Conservation (phyloP, 2,329 filamentous ascomycete genomes). For the Tolypocladium sp. region DNA sequence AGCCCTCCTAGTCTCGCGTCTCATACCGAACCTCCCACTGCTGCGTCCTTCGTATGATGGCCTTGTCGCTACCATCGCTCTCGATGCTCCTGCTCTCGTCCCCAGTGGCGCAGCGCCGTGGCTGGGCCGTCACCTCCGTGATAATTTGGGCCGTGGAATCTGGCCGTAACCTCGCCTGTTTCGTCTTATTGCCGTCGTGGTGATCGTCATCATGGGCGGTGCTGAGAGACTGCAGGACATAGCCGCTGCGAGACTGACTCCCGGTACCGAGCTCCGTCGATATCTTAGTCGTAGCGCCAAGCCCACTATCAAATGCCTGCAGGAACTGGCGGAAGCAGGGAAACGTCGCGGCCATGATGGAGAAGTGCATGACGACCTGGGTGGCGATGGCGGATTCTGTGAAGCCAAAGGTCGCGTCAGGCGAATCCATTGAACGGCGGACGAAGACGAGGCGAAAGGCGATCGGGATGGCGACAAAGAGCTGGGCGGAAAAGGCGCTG, state of each 20-base stretch:
- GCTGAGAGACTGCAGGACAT: slow-evolving; percentile 5
- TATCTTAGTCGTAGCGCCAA: slow-evolving; percentile 9
- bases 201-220: neutral
- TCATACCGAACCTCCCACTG: slow-evolving; percentile 4
- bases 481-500: slow-evolving; percentile 9
- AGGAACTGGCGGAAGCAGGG: slow-evolving; percentile 10
- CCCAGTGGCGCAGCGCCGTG: neutral
- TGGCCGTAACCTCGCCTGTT: neutral
- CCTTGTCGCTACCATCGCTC: slow-evolving; percentile 8
- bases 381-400: slow-evolving; percentile 5
- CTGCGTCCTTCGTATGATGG: slow-evolving; percentile 6
- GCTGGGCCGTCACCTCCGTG: neutral
- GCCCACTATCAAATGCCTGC: slow-evolving; percentile 8
- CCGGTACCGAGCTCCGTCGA: slow-evolving; percentile 1
- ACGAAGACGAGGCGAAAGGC: slow-evolving; percentile 5
- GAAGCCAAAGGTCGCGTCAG: slow-evolving; percentile 1
- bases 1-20: neutral
- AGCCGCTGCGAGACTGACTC: slow-evolving; percentile 1
- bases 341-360: slow-evolving; percentile 11
- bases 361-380: slow-evolving; percentile 10
- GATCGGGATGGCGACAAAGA: slow-evolving; percentile 8
- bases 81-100: slow-evolving; percentile 5
- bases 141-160: slow-evolving; percentile 1
- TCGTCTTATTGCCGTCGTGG: neutral
- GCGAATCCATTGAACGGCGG: neutral